Conservation (phyloP, 345 rosid genomes). For the Draba incana region DNA sequence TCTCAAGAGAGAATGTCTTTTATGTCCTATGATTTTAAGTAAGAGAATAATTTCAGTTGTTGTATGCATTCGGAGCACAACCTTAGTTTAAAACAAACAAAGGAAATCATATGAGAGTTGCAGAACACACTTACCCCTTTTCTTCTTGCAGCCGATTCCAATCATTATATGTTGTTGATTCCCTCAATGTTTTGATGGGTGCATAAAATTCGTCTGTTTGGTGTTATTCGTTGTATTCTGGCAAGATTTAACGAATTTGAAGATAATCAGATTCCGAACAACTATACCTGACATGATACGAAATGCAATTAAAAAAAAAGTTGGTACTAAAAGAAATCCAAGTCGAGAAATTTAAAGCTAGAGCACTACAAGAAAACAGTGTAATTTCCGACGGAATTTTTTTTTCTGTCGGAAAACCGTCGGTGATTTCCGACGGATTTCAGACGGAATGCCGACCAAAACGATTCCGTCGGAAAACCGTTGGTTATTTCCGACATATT, state of each 20-base stretch:
- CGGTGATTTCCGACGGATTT: no score
- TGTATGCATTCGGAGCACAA: background rate
- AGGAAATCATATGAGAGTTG: background rate
- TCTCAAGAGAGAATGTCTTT: background rate
- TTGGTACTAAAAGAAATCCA: background rate
- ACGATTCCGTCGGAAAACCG: no score
- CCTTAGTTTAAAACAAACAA: background rate
- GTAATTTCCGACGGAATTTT: no score
- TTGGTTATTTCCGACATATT: no score
- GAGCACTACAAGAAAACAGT: no score
- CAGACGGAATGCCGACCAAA: no score
- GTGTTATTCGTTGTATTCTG: background rate
- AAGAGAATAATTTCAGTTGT: background rate
- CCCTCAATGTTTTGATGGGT: background rate
- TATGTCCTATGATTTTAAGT: no score
- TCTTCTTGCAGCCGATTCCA: background rate
- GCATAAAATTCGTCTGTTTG: background rate
- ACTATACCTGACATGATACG: background rate
- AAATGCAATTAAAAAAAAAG: background rate
- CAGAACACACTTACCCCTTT: background rate
- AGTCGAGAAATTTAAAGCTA: constrained; percentile 1
- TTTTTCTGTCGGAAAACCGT: no score
- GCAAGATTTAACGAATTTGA: background rate
- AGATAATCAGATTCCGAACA: constrained; percentile 6
- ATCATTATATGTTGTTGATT: constrained; percentile 6